These are phyloP conservation scores for Fusarium anthophilum DNA, from an alignment of 2,329 filamentous ascomycete species.

Conservation along the genomic window DNA sequence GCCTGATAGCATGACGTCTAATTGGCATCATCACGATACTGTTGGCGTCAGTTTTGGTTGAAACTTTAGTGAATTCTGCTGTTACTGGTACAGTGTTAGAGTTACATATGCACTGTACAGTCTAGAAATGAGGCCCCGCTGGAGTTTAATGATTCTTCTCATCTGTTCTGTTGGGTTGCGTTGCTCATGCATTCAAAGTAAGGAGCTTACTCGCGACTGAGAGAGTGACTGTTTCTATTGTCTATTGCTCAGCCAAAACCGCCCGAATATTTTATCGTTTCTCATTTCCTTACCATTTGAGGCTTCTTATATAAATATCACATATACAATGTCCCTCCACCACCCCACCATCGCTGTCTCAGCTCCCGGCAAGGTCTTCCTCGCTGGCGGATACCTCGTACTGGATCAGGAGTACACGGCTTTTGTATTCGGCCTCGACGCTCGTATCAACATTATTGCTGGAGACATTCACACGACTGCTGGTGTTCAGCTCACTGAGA, in stretches of 20 bases:
- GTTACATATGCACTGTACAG: slow-evolving; percentile 29
- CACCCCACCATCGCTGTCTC: slow-evolving; percentile 71
- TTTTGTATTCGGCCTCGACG: slow-evolving; percentile 73
- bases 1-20: slow-evolving; percentile 7
- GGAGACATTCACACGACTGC: slow-evolving; percentile 65
- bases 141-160: slow-evolving; percentile 33
- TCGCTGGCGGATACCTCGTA: slow-evolving; percentile 94
- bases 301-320: background rate
- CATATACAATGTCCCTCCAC: slow-evolving; percentile 27
- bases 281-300: background rate
- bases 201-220: slow-evolving; percentile 27
- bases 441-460: slow-evolving; percentile 73
- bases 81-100: slow-evolving; percentile 30
- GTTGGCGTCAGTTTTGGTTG: background rate
- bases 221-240: background rate
- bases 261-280: too few species aligned
- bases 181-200: slow-evolving; percentile 19
- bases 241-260: too few species aligned
- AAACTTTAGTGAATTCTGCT: slow-evolving; percentile 1
- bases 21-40: slow-evolving; percentile 22
- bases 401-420: slow-evolving; percentile 88
- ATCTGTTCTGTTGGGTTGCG: background rate
- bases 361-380: slow-evolving; percentile 93
- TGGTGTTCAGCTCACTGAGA: slow-evolving; percentile 73
- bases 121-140: slow-evolving; percentile 36